phyloP scores from a whole-genome alignment of 139 green algal species.

The Chlorella sorokiniana region DNA sequence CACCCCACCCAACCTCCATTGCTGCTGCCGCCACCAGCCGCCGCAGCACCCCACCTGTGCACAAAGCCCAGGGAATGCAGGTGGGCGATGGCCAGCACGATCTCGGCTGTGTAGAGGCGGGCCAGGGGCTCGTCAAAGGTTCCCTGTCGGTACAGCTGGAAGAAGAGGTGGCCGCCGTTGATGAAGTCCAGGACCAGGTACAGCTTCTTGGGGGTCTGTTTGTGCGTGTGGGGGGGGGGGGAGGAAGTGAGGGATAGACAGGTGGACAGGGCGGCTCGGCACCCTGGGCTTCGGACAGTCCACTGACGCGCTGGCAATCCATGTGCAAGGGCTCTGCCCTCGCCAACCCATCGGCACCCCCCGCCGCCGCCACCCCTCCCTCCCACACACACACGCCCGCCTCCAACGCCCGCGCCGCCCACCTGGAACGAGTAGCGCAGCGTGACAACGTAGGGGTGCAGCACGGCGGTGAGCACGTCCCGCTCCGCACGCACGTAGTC shows the following conservation, averaged over 20 bases:
- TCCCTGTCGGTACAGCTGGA: slow-evolving; percentile 83
- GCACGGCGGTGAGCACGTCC: slow-evolving; percentile 89
- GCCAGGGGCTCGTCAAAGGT: slow-evolving; percentile 88
- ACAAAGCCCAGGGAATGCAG: slow-evolving; percentile 87
- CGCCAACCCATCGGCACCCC: too few species aligned
- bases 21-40: neutral
- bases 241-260: neutral
- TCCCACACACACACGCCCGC: neutral
- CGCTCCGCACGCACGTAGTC: slow-evolving; percentile 92
- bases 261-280: neutral
- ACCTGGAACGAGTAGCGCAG: slow-evolving; percentile 94
- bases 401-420: neutral
- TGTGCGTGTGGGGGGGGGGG: neutral
- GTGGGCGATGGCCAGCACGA: slow-evolving; percentile 91
- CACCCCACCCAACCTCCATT: neutral
- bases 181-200: slow-evolving; percentile 99
- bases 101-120: slow-evolving; percentile 93
- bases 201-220: slow-evolving; percentile 91
- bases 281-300: neutral
- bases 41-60: slow-evolving; percentile 58
- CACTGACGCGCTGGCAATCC: neutral
- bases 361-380: too few species aligned
- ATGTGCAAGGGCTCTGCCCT: too few species aligned
- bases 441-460: slow-evolving; percentile 97
- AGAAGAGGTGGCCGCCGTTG: slow-evolving; percentile 99